These are phyloP conservation scores for Deinandra increscens DNA, from an alignment of 129 eudicot genomes.

Conservation along the genomic window DNA sequence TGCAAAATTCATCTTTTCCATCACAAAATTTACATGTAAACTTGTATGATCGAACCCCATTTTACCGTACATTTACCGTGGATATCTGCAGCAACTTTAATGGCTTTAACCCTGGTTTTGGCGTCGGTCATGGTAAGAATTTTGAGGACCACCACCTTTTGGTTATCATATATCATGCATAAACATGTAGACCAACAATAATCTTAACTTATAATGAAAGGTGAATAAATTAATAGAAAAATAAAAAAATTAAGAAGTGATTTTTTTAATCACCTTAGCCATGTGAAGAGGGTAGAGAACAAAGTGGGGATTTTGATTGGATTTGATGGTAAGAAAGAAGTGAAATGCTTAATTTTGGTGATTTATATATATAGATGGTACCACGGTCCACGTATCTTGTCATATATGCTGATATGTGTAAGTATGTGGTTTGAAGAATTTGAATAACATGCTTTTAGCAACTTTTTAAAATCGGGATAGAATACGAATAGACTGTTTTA, in stretches of 20 bases:
- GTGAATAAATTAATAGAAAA: background rate
- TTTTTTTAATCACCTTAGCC: constrained; percentile 36
- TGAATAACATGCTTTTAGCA: no score
- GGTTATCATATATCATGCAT: constrained; percentile 16
- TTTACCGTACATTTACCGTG: constrained; percentile 39
- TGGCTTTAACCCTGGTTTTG: constrained; percentile 81
- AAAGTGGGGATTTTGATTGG: constrained; percentile 16
- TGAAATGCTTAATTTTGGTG: constrained; percentile 18
- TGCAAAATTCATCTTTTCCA: constrained; percentile 11
- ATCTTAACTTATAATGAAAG: background rate
- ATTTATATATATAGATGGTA: no score
- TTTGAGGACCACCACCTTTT: constrained; percentile 67
- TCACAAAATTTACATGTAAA: no score
- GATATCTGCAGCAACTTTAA: constrained; percentile 94
- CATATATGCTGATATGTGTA: no score
- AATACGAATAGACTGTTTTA: no score
- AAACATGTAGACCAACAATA: constrained; percentile 9
- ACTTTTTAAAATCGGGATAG: no score
- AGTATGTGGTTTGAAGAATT: no score
- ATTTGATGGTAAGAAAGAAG: constrained; percentile 24
- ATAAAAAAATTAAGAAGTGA: background rate
- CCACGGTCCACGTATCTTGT: no score
- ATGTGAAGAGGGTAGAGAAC: constrained; percentile 20
- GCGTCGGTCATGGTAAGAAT: constrained; percentile 90
- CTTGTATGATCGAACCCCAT: no score